Base-by-base conservation (phyloP, 495 filamentous ascomycete species). In the Parmelia sp. region DNA sequence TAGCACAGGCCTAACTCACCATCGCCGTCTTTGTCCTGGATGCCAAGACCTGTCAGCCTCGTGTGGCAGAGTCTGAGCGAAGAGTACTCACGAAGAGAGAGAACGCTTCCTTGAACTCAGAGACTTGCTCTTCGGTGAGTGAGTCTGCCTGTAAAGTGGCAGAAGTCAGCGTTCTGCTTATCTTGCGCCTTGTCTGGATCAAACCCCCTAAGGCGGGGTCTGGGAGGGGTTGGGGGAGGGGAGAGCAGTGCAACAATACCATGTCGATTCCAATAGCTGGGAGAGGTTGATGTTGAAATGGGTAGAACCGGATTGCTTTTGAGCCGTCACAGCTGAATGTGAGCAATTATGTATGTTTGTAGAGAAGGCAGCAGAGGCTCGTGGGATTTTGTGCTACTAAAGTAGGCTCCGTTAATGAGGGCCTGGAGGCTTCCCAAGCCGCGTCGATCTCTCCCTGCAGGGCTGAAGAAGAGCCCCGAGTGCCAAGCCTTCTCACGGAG, bases 41-140 rank as follows among this genome's bases (percentile, higher is more conserved):
- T 25, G 61, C 49, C 61, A 35, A 44, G 49, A 25, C n/a, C 5
- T 33, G 19, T 63, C 49, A 63, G 61, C 61, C 58, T 45, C 37
- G 42, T 59, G 21, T 36, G 27, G 19, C 19, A 25, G 58, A 57
- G 19, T 33, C 29, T 29, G 59, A 37, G 47, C 44, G 33, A 57
- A 57, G 45, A 39, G 53, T 25, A 92, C 94, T 89, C 84, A 98
- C 94, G 78, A 98, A 98, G 44, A 98, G 88, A 76, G 94, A 98
- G 83, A 98, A 98, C 56, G 94, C 94, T 82, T 98, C 95, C 88
- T 97, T 98, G 81, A 97, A 98, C 82, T 98, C 94, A 75, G 93
- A 96, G 71, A 98, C 93, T 84, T 98, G 94, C 79, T 98, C 94
- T 83, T 97, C 94, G 71, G 94, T 97, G 69, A 98, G 86, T 74